phyloP scores from a whole-genome alignment of 2,329 filamentous ascomycete genomes.

The Calonectria pseudoturangicola region DNA sequence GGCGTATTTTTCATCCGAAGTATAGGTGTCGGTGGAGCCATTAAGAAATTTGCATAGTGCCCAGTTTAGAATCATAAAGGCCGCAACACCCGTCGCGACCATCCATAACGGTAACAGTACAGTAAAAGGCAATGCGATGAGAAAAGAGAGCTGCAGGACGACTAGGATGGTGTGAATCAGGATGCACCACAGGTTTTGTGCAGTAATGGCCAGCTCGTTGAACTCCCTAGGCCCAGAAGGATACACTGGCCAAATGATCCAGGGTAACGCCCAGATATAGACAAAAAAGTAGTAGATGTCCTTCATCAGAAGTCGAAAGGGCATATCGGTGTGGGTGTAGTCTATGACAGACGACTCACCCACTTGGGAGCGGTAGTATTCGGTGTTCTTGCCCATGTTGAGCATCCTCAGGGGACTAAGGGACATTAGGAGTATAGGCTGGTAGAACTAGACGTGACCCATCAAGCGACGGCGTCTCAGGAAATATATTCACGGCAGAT shows the following conservation, averaged over 20 bases:
- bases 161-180: constrained; percentile 75
- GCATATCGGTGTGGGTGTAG: constrained; percentile 76
- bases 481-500: not conserved
- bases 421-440: not conserved
- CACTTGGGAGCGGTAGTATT: constrained; percentile 76
- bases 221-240: constrained; percentile 72
- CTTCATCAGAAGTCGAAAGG: constrained; percentile 69
- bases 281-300: constrained; percentile 74
- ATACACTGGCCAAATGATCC: constrained; percentile 75
- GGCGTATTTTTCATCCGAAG: constrained; percentile 73
- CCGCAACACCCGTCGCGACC: constrained; percentile 61
- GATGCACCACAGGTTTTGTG: constrained; percentile 74
- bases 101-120: constrained; percentile 70
- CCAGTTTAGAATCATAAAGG: constrained; percentile 71
- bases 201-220: constrained; percentile 78
- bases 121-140: constrained; percentile 74
- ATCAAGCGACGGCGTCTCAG: not conserved
- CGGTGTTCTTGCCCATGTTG: constrained; percentile 61
- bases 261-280: constrained; percentile 74
- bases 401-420: not conserved
- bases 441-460: not conserved
- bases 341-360: constrained; percentile 75
- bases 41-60: constrained; percentile 71
- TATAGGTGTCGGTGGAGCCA: constrained; percentile 68
- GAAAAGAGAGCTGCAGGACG: constrained; percentile 75